phyloP scores from a whole-genome alignment of 768 basidiomycete species.

The Tephrocybe sp. region DNA sequence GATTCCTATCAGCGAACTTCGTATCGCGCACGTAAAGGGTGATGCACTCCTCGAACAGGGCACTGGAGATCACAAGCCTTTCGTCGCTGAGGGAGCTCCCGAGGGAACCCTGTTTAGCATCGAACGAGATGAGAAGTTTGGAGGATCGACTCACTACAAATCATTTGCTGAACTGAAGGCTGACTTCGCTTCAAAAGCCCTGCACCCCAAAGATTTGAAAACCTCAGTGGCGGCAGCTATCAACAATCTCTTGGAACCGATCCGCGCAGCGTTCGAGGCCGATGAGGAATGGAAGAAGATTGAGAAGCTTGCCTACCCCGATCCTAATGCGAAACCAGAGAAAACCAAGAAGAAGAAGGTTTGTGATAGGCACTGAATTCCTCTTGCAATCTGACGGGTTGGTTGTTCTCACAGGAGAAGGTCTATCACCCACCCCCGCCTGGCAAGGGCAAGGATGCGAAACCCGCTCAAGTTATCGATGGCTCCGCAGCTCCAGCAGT shows the following conservation, averaged over 20 bases:
- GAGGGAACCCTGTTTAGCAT: constrained; percentile 82
- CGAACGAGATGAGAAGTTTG: constrained; percentile 73
- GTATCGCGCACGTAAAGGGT: constrained; percentile 55
- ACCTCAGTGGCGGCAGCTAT: constrained; percentile 70
- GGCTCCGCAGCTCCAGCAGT: constrained; percentile 9
- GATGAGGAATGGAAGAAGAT: constrained; percentile 79
- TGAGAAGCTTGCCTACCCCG: constrained; percentile 82
- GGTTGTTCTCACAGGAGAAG: constrained; percentile 71
- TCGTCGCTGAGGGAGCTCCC: constrained; percentile 67
- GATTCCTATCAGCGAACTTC: constrained; percentile 80
- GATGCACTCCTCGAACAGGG: constrained; percentile 46
- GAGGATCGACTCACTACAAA: constrained; percentile 75
- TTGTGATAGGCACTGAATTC: too few relatives aligned
- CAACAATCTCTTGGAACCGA: constrained; percentile 71
- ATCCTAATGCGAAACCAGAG: constrained; percentile 59
- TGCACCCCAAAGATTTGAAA: constrained; percentile 94
- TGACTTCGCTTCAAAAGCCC: constrained; percentile 70
- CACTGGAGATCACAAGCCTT: constrained; percentile 57
- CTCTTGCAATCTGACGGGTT: too few relatives aligned
- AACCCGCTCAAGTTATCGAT: constrained; percentile 13
- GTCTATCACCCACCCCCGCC: constrained; percentile 83
- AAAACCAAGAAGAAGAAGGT: constrained; percentile 62
- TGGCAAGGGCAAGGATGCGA: constrained; percentile 65
- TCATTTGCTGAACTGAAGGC: constrained; percentile 63
- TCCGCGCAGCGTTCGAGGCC: constrained; percentile 72